phyloP scores from a whole-genome alignment of 31 red algal species.

The Odonthalia washingtoniensis region DNA sequence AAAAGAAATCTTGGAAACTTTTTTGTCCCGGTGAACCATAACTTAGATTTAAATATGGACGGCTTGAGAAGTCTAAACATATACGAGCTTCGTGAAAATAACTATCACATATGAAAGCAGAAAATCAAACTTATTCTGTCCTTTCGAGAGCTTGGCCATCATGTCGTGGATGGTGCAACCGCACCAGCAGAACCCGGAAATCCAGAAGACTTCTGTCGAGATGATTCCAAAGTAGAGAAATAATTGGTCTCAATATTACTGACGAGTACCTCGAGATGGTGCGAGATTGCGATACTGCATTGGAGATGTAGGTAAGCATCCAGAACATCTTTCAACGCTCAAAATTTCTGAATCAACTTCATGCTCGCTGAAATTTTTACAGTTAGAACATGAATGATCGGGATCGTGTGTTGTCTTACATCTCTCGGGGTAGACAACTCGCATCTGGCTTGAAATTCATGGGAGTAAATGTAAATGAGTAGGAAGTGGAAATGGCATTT shows the following conservation, averaged over 20 bases:
- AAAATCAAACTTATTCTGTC: neutral
- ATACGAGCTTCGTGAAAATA: neutral
- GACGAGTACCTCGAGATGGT: neutral
- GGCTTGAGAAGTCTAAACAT: neutral
- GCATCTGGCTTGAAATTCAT: neutral
- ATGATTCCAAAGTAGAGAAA: neutral
- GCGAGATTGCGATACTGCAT: neutral
- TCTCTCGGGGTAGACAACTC: neutral
- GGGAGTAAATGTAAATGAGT: neutral
- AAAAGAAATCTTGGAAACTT: too few species aligned
- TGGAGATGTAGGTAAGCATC: neutral
- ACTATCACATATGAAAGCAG: neutral
- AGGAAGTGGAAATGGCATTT: neutral
- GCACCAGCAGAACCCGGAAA: neutral
- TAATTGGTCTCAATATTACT: neutral
- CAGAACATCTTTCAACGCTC: neutral
- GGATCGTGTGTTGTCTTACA: neutral
- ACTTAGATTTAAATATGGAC: neutral
- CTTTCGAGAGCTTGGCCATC: neutral
- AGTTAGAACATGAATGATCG: neutral
- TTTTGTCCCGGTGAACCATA: neutral
- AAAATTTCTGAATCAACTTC: neutral
- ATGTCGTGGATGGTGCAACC: neutral
- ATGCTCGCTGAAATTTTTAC: neutral
- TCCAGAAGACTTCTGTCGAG: neutral